A percentile compares a stretch with the other conserved stretches of the same genome.
phyloP scores from a whole-genome alignment of 441 rosid species.

The Bruguiera hainesii region DNA sequence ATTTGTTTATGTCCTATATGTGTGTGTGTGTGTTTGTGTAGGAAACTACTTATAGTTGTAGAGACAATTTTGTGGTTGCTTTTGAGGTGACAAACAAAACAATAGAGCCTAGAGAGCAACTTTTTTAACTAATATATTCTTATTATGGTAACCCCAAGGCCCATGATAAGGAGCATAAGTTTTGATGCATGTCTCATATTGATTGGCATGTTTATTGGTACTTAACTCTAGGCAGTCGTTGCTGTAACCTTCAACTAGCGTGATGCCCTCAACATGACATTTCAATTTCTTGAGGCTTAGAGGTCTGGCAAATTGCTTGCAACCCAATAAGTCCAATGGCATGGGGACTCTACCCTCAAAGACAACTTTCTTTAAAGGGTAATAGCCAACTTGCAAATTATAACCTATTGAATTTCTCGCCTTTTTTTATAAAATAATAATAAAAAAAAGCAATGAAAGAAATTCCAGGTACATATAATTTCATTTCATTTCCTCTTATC shows the following conservation, averaged over 20 bases:
- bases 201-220: conserved; percentile 21
- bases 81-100: neutral
- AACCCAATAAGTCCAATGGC: conserved; percentile 65
- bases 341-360: conserved; percentile 61
- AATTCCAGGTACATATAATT: neutral
- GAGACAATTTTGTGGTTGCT: neutral
- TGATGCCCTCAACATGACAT: conserved; percentile 67
- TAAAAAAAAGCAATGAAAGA: neutral
- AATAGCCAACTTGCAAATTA: neutral
- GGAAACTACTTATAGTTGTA: neutral
- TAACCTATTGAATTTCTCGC: too few relatives aligned
- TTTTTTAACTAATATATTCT: too few relatives aligned
- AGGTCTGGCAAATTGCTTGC: conserved; percentile 68
- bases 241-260: conserved; percentile 46
- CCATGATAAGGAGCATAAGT: conserved; percentile 23
- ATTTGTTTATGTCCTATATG: neutral
- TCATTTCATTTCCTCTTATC: too few relatives aligned
- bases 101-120: too few relatives aligned
- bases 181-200: conserved; percentile 19
- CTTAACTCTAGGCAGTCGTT: conserved; percentile 23
- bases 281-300: conserved; percentile 78
- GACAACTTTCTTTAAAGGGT: conserved; percentile 79
- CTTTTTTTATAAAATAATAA: neutral
- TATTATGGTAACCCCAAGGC: too few relatives aligned
- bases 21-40: conserved; percentile 1